Conservation (phyloP, 306 rosid genomes). For the Begonia peltatifolia region DNA sequence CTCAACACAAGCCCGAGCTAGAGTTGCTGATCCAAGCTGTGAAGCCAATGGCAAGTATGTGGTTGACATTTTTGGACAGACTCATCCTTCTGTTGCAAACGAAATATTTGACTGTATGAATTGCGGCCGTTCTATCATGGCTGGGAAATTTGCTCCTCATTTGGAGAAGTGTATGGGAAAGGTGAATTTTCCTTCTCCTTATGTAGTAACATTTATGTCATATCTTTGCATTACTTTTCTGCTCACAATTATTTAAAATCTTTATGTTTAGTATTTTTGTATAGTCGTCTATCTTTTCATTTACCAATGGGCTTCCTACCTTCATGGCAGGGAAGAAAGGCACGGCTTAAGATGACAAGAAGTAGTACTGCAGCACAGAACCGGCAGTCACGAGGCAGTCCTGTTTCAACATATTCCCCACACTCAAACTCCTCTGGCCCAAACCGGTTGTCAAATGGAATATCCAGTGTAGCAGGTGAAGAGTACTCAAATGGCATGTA, state of each 20-base stretch:
- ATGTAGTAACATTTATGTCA: not conserved
- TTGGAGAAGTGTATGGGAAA: conserved; percentile 99
- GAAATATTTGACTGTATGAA: conserved; percentile 90
- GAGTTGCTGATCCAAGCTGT: conserved; percentile 70
- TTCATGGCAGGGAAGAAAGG: conserved; percentile 76
- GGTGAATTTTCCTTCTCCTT: conserved; percentile 29
- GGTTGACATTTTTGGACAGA: conserved; percentile 92
- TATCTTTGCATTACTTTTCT: not conserved
- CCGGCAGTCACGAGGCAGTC: conserved; percentile 54
- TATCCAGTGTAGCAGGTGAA: conserved; percentile 44
- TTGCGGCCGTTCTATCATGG: conserved; percentile 64
- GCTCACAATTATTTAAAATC: not conserved
- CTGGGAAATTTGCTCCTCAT: conserved; percentile 98
- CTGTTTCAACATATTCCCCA: conserved; percentile 44
- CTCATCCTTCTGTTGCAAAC: conserved; percentile 75
- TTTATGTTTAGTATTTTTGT: too few relatives aligned
- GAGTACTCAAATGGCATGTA: conserved; percentile 61
- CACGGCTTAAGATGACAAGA: conserved; percentile 82
- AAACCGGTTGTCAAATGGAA: conserved; percentile 66
- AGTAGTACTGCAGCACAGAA: conserved; percentile 74
- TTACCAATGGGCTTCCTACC: conserved; percentile 6
- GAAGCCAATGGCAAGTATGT: conserved; percentile 74
- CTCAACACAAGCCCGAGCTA: conserved; percentile 77
- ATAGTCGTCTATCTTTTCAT: too few relatives aligned
- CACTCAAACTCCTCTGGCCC: conserved; percentile 38